Base-by-base conservation (phyloP, 495 filamentous ascomycete genomes). In the Chaetomidium leptoderma region DNA sequence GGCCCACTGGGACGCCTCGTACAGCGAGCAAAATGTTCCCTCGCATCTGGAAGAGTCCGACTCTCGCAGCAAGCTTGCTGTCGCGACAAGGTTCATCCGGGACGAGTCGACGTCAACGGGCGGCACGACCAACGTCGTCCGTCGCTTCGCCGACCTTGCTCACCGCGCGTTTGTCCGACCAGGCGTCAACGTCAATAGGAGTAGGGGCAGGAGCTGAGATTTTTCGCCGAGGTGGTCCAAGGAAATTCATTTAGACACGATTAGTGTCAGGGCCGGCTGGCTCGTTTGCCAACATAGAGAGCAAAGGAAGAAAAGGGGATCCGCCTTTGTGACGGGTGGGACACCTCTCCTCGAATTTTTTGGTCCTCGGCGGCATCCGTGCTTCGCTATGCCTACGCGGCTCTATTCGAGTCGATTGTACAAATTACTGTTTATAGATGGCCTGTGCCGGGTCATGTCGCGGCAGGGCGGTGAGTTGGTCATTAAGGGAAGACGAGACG, bases 31-130 rank as follows among this genome's bases (percentile, higher is more conserved):
- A 78, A 65, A 79, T 65, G 43, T 82, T 72, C 77, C 83, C 10
- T 78, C 81, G 46, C 82, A 79, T 57, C 78, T 87, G 4, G 84
- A 86, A 61, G 85, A 90, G 67, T 79, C 83, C 14, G 88, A 90
- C 49, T 76, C 87, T 1, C 80, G 83, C 33, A 85, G 80, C 56
- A 90, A 88, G 72, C 78, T 95, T 17, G 80, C 82, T 11, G 86
- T 95, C 23, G 91, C 91, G 6, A 86, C 88, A 67, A 84, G 83
- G 63, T 95, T 95, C 70, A 83, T 95, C 36, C 84, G 86, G 57
- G 81, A 86, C 54, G 86, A 95, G 70, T 81, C 86, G 33, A 75
- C 72, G 48, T 81, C 82, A 19, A 84, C 83, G 50, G 86, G 86
- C 26, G 80, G 78, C 11, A 92, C 89, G 8, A 92, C 86, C 5